Evolutionary conservation across 768 basidiomycete genomes (phyloP), one percentile per base, ranked within the genome.

Genomic region (Tylopilus plumbeoviolaceoides): DNA sequence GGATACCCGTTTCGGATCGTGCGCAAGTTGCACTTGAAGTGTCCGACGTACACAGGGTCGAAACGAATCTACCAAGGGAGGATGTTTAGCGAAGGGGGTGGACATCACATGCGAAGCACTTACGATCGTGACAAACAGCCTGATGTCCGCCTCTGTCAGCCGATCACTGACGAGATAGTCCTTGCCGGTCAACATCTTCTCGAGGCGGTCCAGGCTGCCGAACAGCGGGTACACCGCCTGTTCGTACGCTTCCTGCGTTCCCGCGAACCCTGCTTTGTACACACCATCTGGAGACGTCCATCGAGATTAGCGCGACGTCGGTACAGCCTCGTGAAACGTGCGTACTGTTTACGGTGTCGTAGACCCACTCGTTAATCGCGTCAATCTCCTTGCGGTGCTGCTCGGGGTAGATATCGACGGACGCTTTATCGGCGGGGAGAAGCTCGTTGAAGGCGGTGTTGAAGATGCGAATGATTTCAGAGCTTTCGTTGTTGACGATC

Each of bases 401-500:
- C 55, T 81, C 74, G 1, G 95, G 97, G 69, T 97, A 98, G 44
- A 89, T 75, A 63, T 95, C 85, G 44, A 88, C 60, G 18, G 73
- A 69, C 4, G 82, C 84, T 55, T 84, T 81, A 5, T 88, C 85
- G 1, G 75, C 67, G 4, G 89, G 78, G 7, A 97, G 53, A 18
- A 87, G 60, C 20, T 84, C 74, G 66, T 97, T 85, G 74, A 95
- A 95, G 2, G 80, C 85, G 7, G 78, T 77, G 71, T 99, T 98
- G 73, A 98, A 81, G 8, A 95, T 89, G 51, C 95, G 85, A 63
- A 98, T 92, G 65, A 98, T 94, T 72, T 98, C 95, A 3, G 89
- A 84, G 58, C 85, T 87, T 66, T 99, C 95, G 67, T 98, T 98
- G 75, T 93, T 98, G 53, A 99, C 97, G 59, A 98, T 88, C 38